phyloP scores from a whole-genome alignment of 495 filamentous ascomycete genomes.

The Penicillium tannophilum region DNA sequence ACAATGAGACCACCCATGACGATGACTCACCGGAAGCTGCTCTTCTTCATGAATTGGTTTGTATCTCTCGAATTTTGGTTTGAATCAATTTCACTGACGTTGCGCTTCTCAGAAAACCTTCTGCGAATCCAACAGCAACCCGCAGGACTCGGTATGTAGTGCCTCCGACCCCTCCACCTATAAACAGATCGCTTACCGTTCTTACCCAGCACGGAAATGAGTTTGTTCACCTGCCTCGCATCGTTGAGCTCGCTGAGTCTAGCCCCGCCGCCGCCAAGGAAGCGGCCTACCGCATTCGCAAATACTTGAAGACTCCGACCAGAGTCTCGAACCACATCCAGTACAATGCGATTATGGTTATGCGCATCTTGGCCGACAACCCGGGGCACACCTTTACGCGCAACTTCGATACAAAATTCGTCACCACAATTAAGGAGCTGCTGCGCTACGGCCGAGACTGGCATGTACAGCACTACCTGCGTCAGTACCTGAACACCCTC shows the following conservation, averaged over 20 bases:
- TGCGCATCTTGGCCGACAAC: slow-evolving; percentile 90
- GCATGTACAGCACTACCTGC: slow-evolving; percentile 77
- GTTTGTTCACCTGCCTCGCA: slow-evolving; percentile 88
- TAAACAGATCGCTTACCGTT: slow-evolving; percentile 7
- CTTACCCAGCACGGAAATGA: slow-evolving; percentile 67
- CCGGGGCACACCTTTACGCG: slow-evolving; percentile 86
- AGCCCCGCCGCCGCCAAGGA: slow-evolving; percentile 81
- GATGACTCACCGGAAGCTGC: slow-evolving; percentile 12
- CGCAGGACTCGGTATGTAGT: slow-evolving; percentile 32
- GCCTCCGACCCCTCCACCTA: background rate
- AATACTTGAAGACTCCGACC: slow-evolving; percentile 73
- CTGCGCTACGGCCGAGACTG: slow-evolving; percentile 71
- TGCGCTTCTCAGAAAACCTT: slow-evolving; percentile 57
- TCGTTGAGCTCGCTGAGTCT: slow-evolving; percentile 94
- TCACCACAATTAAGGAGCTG: slow-evolving; percentile 71
- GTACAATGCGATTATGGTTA: slow-evolving; percentile 96
- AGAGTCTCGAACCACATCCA: slow-evolving; percentile 66
- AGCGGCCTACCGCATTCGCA: slow-evolving; percentile 75
- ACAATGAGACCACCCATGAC: background rate
- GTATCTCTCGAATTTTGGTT: background rate
- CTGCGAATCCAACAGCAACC: slow-evolving; percentile 72
- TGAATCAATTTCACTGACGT: background rate
- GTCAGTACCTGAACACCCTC: slow-evolving; percentile 80
- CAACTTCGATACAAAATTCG: slow-evolving; percentile 82
- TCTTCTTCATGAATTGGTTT: slow-evolving; percentile 12